phyloP scores from a whole-genome alignment of 441 rosid genomes.

The Gossypium davidsonii region DNA sequence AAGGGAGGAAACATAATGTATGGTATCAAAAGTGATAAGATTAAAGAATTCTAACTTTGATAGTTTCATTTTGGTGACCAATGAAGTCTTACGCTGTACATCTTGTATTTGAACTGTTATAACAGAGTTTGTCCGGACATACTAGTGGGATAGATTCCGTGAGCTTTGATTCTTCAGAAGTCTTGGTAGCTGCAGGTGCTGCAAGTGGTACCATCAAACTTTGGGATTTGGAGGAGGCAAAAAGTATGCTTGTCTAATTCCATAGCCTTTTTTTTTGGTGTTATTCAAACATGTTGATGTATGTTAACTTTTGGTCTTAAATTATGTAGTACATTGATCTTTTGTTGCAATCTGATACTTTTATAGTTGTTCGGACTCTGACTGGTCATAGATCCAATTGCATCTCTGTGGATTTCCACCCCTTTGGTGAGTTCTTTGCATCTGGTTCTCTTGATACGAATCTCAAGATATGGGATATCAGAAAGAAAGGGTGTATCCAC shows the following conservation, averaged over 20 bases:
- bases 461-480: slow-evolving; percentile 99
- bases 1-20: neutral
- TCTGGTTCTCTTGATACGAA: slow-evolving; percentile 96
- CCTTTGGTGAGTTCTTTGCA: slow-evolving; percentile 97
- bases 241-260: slow-evolving; percentile 49
- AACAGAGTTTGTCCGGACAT: slow-evolving; percentile 91
- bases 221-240: slow-evolving; percentile 99
- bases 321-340: slow-evolving; percentile 8
- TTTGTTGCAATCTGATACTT: slow-evolving; percentile 20
- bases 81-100: neutral
- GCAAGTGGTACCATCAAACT: slow-evolving; percentile 97
- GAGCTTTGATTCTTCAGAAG: slow-evolving; percentile 88
- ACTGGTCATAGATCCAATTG: slow-evolving; percentile 98
- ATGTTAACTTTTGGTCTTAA: neutral
- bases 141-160: slow-evolving; percentile 96
- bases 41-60: neutral
- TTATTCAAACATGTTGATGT: neutral
- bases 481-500: slow-evolving; percentile 97
- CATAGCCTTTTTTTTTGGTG: neutral
- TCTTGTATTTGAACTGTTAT: neutral
- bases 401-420: slow-evolving; percentile 93
- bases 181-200: slow-evolving; percentile 94
- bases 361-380: slow-evolving; percentile 82
- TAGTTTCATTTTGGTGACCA: neutral
- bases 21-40: neutral